These are phyloP conservation scores for Neobulgaria alba DNA, from an alignment of 2,329 filamentous ascomycete species.

Conservation along the genomic window DNA sequence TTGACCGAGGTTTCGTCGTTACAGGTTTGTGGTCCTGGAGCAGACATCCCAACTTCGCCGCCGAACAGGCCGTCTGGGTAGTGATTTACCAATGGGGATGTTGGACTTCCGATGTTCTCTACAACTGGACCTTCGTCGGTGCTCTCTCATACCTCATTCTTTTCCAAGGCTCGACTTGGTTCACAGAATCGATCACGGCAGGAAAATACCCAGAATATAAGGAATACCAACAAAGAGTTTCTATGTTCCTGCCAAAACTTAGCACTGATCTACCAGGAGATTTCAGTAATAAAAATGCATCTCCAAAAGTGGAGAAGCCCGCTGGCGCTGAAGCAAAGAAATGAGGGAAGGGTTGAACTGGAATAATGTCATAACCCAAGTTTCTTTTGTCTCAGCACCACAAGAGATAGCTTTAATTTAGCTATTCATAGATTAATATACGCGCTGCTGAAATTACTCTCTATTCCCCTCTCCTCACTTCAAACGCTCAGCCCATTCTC, in stretches of 20 bases:
- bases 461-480: too few species aligned
- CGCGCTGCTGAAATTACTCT: too few species aligned
- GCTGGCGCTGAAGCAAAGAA: constrained; percentile 6
- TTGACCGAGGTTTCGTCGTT: constrained; percentile 84
- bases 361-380: too few species aligned
- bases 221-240: constrained; percentile 74
- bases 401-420: too few species aligned
- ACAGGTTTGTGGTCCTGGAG: constrained; percentile 80
- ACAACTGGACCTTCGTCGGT: constrained; percentile 73
- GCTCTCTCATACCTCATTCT: constrained; percentile 62
- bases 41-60: constrained; percentile 89
- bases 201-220: constrained; percentile 84
- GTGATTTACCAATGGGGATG: constrained; percentile 82
- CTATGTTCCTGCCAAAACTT: constrained; percentile 64
- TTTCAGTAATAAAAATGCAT: constrained; percentile 21
- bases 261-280: constrained; percentile 19
- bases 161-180: constrained; percentile 81
- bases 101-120: constrained; percentile 58
- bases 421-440: too few species aligned
- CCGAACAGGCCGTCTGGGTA: constrained; percentile 87
- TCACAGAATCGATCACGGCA: constrained; percentile 75
- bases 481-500: too few species aligned
- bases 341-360: too few species aligned
- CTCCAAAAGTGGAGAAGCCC: constrained; percentile 14
- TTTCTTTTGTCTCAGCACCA: too few species aligned